Base-by-base conservation (phyloP, 345 rosid genomes). In the Salix suchowensis region DNA sequence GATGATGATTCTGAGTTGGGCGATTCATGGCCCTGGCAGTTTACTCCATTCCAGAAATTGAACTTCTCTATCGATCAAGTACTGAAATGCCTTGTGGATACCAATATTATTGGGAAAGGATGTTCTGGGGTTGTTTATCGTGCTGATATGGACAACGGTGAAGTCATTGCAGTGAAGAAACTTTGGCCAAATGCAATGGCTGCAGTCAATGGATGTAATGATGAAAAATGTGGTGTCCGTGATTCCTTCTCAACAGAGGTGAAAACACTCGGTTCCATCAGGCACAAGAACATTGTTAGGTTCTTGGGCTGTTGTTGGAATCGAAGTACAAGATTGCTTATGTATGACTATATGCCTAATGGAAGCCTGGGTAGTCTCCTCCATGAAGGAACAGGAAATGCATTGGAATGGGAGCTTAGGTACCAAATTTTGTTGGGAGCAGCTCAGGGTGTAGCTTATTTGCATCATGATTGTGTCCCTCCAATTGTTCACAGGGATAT, bases 251-350 rank as follows among this genome's bases (percentile, higher is more conserved):
- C 98, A 1, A 88, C 99, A 2, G 96, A 96, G 85, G 90, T 96
- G 61, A 91, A 90, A 80, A 93, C 96, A 0, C 91, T 96, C 6
- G 98, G 99, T 65, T 88, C 96, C 40, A 93, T 96, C 75, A 85
- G 99, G 36, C 99, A 93, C 86, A 93, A 91, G 90, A 96, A 93
- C 89, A 93, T 93, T 12, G 96, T 96, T 18, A 82, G 96, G 82
- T 91, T 96, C 84, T 80, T 96, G 69, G 99, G 99, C 5, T 96
- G 98, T 69, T 93, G 97, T 77, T 89, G 98, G 97, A 96, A 96
- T 70, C 76, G 86, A 71, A 91, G 82, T 74, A 90, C 94, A 2
- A 88, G 93, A 81, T 82, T 96, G 79, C 84, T 96, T 37, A 91
- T 96, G 99, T 93, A 96, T 52, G 98, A 96, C 79, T 93, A 91